Evolutionary conservation across 2,329 filamentous ascomycete genomes (phyloP).

Genomic region (Rachicladosporium sp.): DNA sequence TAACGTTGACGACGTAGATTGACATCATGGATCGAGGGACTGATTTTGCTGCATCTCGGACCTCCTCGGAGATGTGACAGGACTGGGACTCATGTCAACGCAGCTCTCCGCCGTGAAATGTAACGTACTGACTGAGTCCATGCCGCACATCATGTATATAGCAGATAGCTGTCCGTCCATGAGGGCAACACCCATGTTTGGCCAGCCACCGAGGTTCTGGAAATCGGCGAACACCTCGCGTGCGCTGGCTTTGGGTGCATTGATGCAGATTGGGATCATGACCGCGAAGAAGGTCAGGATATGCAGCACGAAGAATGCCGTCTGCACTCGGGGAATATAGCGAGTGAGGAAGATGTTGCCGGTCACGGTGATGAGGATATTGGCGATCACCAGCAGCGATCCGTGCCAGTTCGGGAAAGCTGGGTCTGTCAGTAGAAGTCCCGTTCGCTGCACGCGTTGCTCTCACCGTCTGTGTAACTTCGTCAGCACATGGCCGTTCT

Average conservation of each 20-base stretch:
- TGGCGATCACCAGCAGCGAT: conserved; percentile 33
- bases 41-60: conserved; percentile 6
- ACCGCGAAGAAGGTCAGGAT: conserved; percentile 11
- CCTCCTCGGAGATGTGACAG: conserved; percentile 11
- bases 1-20: conserved; percentile 9
- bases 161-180: conserved; percentile 2
- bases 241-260: conserved; percentile 4
- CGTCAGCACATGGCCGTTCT: too few relatives aligned
- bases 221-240: conserved; percentile 12
- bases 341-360: conserved; percentile 19
- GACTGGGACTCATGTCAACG: conserved; percentile 5
- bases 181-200: conserved; percentile 1
- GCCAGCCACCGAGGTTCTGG: conserved; percentile 6
- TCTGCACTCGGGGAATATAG: conserved; percentile 12
- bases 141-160: conserved; percentile 1
- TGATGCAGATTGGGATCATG: conserved; percentile 9
- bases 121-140: neutral
- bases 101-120: neutral
- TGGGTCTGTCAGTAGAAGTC: too few relatives aligned
- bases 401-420: conserved; percentile 33
- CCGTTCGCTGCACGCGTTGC: too few relatives aligned
- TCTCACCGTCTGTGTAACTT: too few relatives aligned
- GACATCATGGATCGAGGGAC: conserved; percentile 9
- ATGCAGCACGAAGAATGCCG: conserved; percentile 28
- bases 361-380: conserved; percentile 17